Evolutionary conservation across 1,284 basidiomycete species (phyloP).

Genomic region (Malassezia equina): DNA sequence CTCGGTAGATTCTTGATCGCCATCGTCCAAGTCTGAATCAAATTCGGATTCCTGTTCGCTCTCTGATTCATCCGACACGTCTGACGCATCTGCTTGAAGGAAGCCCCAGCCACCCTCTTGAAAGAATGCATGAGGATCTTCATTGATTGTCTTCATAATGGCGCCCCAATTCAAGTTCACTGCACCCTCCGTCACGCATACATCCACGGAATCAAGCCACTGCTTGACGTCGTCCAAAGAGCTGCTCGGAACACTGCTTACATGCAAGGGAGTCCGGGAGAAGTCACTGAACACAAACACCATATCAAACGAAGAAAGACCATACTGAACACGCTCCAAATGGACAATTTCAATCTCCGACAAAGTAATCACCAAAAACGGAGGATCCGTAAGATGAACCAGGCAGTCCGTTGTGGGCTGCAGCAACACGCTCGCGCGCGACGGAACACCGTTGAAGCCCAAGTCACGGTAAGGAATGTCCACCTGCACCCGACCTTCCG

Average conservation of each 20-base stretch:
- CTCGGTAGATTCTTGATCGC: slow-evolving; percentile 39
- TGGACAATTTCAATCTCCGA: slow-evolving; percentile 93
- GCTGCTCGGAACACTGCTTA: slow-evolving; percentile 40
- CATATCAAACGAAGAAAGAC: slow-evolving; percentile 92
- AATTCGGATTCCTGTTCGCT: slow-evolving; percentile 43
- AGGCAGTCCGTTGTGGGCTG: slow-evolving; percentile 96
- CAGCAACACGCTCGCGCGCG: slow-evolving; percentile 83
- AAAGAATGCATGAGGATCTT: slow-evolving; percentile 87
- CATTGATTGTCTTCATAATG: slow-evolving; percentile 56
- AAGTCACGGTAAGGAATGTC: slow-evolving; percentile 96
- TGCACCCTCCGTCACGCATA: slow-evolving; percentile 86
- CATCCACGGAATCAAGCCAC: slow-evolving; percentile 89
- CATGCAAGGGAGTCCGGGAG: slow-evolving; percentile 68
- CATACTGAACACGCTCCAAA: slow-evolving; percentile 91
- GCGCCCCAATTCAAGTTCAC: slow-evolving; percentile 97
- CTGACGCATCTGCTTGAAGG: slow-evolving; percentile 51
- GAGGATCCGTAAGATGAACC: slow-evolving; percentile 86
- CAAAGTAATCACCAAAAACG: slow-evolving; percentile 90
- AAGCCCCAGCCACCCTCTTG: slow-evolving; percentile 89
- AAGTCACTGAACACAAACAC: slow-evolving; percentile 96
- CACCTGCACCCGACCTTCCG: slow-evolving; percentile 70
- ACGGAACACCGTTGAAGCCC: slow-evolving; percentile 92
- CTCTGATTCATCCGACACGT: slow-evolving; percentile 19
- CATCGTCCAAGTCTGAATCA: slow-evolving; percentile 45
- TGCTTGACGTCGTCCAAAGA: slow-evolving; percentile 45